Conservation (phyloP, 306 rosid species). For the Malus asiatica region DNA sequence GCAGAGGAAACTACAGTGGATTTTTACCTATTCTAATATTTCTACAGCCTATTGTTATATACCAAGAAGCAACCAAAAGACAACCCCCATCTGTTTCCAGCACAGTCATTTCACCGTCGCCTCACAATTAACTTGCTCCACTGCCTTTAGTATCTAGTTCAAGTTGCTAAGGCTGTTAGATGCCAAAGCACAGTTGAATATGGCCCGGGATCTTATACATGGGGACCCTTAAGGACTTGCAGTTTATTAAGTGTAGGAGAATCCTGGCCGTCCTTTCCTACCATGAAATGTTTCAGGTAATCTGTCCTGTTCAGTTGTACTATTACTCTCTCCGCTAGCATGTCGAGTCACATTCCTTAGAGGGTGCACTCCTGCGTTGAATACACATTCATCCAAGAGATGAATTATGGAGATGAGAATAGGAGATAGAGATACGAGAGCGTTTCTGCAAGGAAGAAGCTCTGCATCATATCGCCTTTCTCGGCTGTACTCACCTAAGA, state of each 20-base stretch:
- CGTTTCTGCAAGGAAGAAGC: conserved; percentile 66
- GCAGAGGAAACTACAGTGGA: neutral
- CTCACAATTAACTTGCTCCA: neutral
- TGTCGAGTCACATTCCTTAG: conserved; percentile 29
- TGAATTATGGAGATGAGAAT: conserved; percentile 51
- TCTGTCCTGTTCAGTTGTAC: conserved; percentile 13
- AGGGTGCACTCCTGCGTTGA: conserved; percentile 68
- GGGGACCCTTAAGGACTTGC: conserved; percentile 8
- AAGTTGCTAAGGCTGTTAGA: conserved; percentile 4
- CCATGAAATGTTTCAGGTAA: conserved; percentile 29
- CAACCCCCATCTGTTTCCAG: neutral
- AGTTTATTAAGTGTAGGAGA: neutral
- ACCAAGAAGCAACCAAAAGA: neutral
- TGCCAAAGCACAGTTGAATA: neutral
- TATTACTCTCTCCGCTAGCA: neutral
- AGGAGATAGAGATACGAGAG: conserved; percentile 58
- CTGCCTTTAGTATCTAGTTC: neutral
- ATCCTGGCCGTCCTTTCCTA: conserved; percentile 28
- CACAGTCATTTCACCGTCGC: neutral
- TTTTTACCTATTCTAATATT: neutral
- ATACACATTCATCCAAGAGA: conserved; percentile 61
- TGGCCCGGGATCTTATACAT: neutral
- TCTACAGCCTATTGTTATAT: neutral
- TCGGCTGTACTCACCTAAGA: conserved; percentile 39
- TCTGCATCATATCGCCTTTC: conserved; percentile 56